Base-by-base conservation (phyloP, 2,329 filamentous ascomycete species). In the Ilyonectria mors-panacis region DNA sequence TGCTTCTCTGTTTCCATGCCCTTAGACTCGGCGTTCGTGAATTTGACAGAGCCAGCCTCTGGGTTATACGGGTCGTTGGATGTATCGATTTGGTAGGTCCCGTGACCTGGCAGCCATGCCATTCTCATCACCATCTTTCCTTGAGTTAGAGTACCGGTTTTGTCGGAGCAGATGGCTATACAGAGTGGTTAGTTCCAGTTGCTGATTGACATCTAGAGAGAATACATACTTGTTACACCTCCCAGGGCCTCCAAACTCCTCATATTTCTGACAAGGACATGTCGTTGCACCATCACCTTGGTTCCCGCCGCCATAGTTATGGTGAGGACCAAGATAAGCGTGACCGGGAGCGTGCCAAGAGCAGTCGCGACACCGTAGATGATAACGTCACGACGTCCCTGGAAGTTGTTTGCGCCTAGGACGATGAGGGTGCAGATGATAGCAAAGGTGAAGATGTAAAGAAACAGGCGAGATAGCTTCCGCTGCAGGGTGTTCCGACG, bases 351-450 rank as follows among this genome's bases (percentile, higher is more conserved):
- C 80, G 87, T 86, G 10, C 82, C 84, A 17, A 87, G 77, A 67
- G 82, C 82, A 23, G 84, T 83, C 13, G 81, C 83, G 23, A 85
- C 82, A n/a, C 81, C 83, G 66, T 84, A 85, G 66, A 85, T 91
- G 70, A 92, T 89, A 66, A 92, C 89, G 70, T 91, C 88, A 33
- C 85, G 83, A 30, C 83, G 79, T 42, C 79, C 78, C 17, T 82
- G 79, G 76, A 89, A 90, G 1, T 84, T 73, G 78, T 92, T 93
- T 60, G 91, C 88, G 6, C 84, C 91, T 51, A 92, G 85, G 44
- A 93, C 91, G 72, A 93, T 89, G 70, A 93, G 87, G 9, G 91
- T 90, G 68, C 91, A 91, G 28, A 93, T 73, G 13, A 93, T 87
- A 2, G 91, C 91, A 58, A 92, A 86, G 33, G 83, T 85, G 74